Base-by-base conservation (phyloP, 2,329 filamentous ascomycete genomes). In the Phyllachora maydis region DNA sequence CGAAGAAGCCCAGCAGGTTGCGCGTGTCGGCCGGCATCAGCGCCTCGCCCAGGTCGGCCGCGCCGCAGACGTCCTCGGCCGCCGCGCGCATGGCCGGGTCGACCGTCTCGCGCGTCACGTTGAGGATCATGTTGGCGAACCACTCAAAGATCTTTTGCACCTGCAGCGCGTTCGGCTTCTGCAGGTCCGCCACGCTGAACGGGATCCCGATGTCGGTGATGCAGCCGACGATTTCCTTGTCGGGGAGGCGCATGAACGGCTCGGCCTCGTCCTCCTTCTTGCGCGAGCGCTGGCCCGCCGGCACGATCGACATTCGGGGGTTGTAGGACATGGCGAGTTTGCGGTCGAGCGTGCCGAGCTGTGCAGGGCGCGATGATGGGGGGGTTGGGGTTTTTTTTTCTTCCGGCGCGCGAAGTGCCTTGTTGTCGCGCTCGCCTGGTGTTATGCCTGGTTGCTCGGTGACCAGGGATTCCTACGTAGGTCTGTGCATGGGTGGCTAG, bases 131-230 rank as follows among this genome's bases (percentile, higher is more conserved):
- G 42, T 93, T 83, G 28, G 82, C 83, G 37, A 98, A 88, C 75
- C 82, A 91, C 59, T 98, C 88, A 43, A 95, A 91, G 24, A 98
- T 82, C 57, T 88, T 82, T 49, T 98, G 88, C 25, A 95, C 83
- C 40, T 92, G 82, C 30, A 85, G 67, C 3, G 88, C 75, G 38
- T 92, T 92, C 4, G 88, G 88, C 43, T 93, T 95, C 37, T 85
- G 71, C 19, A 98, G 63, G 49, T 98, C 85, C 30, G 75, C 66
- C 11, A 83, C 59, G 17, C 68, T 76, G 47, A 95, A 93, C 14
- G 68, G 71, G 38, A 95, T 83, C 28, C 85, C 85, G 39, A 95
- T 92, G 46, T 95, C 88, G 40, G 75, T 88, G 53, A 98, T 93
- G 49, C 88, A 98, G 44, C 78, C 82, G 36, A 85, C 85, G 30